These are phyloP conservation scores for Eimeria maxima DNA, from an alignment of 169 alveolate species.

Conservation along the genomic window DNA sequence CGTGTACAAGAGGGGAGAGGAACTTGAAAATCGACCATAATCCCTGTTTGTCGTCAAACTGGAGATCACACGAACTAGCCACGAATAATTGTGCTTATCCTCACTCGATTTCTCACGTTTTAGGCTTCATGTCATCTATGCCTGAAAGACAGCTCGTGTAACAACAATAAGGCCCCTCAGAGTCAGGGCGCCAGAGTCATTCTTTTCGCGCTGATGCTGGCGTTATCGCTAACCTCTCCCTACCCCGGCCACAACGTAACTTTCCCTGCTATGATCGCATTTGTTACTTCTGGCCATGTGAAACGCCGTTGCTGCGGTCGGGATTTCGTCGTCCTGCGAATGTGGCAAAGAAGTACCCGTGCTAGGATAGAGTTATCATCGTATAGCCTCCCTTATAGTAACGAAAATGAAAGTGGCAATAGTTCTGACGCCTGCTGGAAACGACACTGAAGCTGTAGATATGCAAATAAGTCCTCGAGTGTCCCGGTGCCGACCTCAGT, in stretches of 20 bases:
- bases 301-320: not conserved
- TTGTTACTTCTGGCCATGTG: not conserved
- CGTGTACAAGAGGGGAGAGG: not conserved
- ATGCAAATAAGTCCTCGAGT: no score
- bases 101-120: not conserved
- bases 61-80: not conserved
- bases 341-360: not conserved
- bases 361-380: slow-evolving; percentile 57
- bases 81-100: not conserved
- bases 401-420: not conserved
- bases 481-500: no score
- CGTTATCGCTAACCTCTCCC: slow-evolving; percentile 30
- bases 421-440: no score
- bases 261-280: not conserved
- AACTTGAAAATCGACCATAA: not conserved
- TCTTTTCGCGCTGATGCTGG: not conserved
- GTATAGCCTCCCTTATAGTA: not conserved
- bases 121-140: not conserved
- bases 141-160: not conserved
- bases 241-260: slow-evolving; percentile 32
- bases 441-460: no score
- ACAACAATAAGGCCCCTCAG: slow-evolving; percentile 36
- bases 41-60: not conserved
- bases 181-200: slow-evolving; percentile 6
- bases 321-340: not conserved